These are phyloP conservation scores for Boletus reticulatus DNA, from an alignment of 768 basidiomycete species.

Conservation along the genomic window DNA sequence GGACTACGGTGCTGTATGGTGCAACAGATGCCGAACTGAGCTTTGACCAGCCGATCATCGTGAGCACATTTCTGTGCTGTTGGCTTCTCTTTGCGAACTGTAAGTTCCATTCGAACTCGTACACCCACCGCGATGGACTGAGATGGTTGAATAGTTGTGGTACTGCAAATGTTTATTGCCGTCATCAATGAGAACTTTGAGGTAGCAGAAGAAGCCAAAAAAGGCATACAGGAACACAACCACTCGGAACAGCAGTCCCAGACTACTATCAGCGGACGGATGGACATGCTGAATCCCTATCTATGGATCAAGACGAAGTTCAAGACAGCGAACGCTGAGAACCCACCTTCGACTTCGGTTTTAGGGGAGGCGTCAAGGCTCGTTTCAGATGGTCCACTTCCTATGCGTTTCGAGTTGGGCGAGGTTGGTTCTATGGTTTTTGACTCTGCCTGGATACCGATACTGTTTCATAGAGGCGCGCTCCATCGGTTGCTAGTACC, in stretches of 20 bases:
- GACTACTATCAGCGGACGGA: constrained; percentile 50
- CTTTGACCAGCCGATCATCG: constrained; percentile 66
- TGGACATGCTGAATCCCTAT: constrained; percentile 81
- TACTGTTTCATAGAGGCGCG: constrained; percentile 9
- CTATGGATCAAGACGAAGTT: constrained; percentile 73
- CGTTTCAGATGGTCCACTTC: constrained; percentile 56
- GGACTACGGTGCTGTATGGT: constrained; percentile 73
- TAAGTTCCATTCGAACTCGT: constrained; percentile 36
- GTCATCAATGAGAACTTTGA: constrained; percentile 96
- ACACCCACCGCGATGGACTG: not conserved
- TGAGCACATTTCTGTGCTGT: constrained; percentile 66
- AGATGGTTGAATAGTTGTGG: constrained; percentile 58
- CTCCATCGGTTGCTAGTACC: constrained; percentile 17
- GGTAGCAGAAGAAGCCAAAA: constrained; percentile 88
- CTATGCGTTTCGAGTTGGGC: constrained; percentile 28
- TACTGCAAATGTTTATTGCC: constrained; percentile 94
- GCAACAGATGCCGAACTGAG: constrained; percentile 57
- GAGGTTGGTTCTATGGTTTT: constrained; percentile 25
- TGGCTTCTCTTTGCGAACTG: constrained; percentile 95
- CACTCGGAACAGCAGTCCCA: constrained; percentile 63
- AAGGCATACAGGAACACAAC: constrained; percentile 69
- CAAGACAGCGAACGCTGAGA: constrained; percentile 66
- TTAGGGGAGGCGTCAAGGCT: constrained; percentile 77
- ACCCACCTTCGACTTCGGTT: constrained; percentile 68
- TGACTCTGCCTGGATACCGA: constrained; percentile 12